Evolutionary conservation across 345 rosid genomes (phyloP), one percentile per base, ranked within the genome.

Genomic region (Eucalyptus erythrocorys): DNA sequence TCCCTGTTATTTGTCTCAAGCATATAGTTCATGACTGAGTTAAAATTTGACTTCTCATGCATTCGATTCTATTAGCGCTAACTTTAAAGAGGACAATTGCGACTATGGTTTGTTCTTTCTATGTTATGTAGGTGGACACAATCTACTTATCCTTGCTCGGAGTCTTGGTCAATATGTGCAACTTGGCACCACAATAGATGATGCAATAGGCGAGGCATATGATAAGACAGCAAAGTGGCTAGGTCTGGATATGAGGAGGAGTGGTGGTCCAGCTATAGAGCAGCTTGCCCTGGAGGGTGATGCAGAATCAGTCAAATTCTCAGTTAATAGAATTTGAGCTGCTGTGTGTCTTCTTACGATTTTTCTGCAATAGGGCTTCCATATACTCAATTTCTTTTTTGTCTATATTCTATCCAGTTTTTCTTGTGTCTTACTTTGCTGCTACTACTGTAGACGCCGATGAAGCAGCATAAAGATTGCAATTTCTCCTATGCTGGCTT

Each of bases 251-350:
- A 76, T 97, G 97, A 95, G 97, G 37, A 96, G 93, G 90, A 94
- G 99, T 91, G 99, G 99, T 87, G 99, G 99, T 51, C 99, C 98
- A 91, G 99, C 99, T 91, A 89, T 97, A 66, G 99, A 97, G 94
- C 94, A 96, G 91, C 97, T 97, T 92, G 99, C 99, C 88, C 91
- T 48, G 53, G 98, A 94, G 92, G 99, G 99, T 92, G 94, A 96
- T 93, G 92, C 98, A 79, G 92, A 94, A 11, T 93, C 98, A 82
- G 92, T 96, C 37, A 96, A 91, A 90, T 96, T 97, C 90, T 94
- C 96, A 88, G 98, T 96, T 89, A 91, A 94, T 92, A 40, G 59
- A 34, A 85, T 85, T 89, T 91, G 40, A n/a, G 27, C 76, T 88
- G 48, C 55, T 66, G 7, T 7, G 32, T 48, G 13, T 66, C 47